Evolutionary conservation across 2,329 filamentous ascomycete genomes (phyloP).

Genomic region (Exophiala calicioides): DNA sequence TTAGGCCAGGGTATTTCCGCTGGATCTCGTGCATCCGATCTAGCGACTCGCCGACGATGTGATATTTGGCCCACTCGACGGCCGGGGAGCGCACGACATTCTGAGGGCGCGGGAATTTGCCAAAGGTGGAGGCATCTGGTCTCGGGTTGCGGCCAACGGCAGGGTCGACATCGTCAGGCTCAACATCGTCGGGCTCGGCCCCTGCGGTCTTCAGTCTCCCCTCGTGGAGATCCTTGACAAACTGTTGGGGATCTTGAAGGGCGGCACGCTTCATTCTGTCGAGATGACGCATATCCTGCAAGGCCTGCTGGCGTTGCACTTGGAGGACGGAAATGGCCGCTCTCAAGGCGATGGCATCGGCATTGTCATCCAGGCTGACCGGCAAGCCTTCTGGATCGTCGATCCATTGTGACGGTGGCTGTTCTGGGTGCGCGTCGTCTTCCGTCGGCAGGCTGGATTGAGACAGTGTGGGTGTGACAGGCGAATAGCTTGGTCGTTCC

Average conservation of each 20-base stretch:
- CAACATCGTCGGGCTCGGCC: conserved; percentile 38
- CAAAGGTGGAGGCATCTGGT: conserved; percentile 53
- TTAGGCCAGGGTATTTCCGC: conserved; percentile 58
- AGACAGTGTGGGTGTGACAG: conserved; percentile 48
- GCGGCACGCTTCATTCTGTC: conserved; percentile 70
- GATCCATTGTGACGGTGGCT: conserved; percentile 27
- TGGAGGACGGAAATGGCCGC: conserved; percentile 85
- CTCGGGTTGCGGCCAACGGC: no score
- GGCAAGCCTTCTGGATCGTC: conserved; percentile 43
- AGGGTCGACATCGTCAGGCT: conserved; percentile 34
- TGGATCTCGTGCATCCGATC: conserved; percentile 86
- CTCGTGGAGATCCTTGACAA: conserved; percentile 66
- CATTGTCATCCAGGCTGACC: conserved; percentile 60
- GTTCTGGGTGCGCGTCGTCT: conserved; percentile 11
- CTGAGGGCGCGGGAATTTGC: conserved; percentile 72
- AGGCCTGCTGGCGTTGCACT: conserved; percentile 76
- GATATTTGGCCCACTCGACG: conserved; percentile 94
- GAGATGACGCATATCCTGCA: conserved; percentile 71
- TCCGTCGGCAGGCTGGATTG: conserved; percentile 28
- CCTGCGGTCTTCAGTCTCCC: conserved; percentile 56
- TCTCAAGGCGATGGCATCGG: conserved; percentile 83
- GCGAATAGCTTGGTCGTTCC: conserved; percentile 49
- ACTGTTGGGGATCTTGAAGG: conserved; percentile 68
- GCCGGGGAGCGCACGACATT: conserved; percentile 82
- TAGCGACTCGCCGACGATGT: conserved; percentile 79